Evolutionary conservation across 1,139 yeast genomes (phyloP), one percentile per base, ranked within the genome.

Genomic region (Pichia inconspicua): DNA sequence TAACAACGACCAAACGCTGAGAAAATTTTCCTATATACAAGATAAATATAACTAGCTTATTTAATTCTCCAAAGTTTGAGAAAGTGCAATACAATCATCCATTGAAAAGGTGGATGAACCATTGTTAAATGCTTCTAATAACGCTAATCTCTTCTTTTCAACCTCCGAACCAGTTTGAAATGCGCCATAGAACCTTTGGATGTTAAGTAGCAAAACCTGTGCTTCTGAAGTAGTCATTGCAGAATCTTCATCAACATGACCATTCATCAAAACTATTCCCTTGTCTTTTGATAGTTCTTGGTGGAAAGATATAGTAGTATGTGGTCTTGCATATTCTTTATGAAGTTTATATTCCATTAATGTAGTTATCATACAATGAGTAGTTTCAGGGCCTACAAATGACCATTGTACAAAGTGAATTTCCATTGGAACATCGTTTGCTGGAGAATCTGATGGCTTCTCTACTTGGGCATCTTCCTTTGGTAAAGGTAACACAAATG

Each of bases 351-450:
- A 94, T 66, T 94, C 98, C 1, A 95, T 94, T 53, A 94, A 74
- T 0, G 97, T 82, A 2, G 98, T 94, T 58, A 94, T 72, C 77
- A 94, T 77, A 64, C 96, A 87, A 67, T 94, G 96, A 3, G 88
- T 73, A 5, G 97, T 90, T 40, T 80, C 62, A 8, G 88, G 83
- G 0, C 95, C 96, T 2, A 84, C 92, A 65, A 89, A 87, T 19
- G 82, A 74, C 98, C 98, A 94, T 67, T 94, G 98, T 19, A 89
- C 80, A 63, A 84, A 89, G 63, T 92, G 97, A 71, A 92, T 75
- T 65, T 92, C 98, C 58, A 83, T 70, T 40, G 66, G 66, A 2
- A 57, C 47, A 54, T 66, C 88, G 71, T 72, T 75, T 7, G 49
- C 53, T 4, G 43, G 41, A 3, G 47, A 40, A 6, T 45, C 48